Evolutionary conservation across 1,139 yeast genomes (phyloP), one percentile per base, ranked within the genome.

Genomic region (Blastobotrys persicus): DNA sequence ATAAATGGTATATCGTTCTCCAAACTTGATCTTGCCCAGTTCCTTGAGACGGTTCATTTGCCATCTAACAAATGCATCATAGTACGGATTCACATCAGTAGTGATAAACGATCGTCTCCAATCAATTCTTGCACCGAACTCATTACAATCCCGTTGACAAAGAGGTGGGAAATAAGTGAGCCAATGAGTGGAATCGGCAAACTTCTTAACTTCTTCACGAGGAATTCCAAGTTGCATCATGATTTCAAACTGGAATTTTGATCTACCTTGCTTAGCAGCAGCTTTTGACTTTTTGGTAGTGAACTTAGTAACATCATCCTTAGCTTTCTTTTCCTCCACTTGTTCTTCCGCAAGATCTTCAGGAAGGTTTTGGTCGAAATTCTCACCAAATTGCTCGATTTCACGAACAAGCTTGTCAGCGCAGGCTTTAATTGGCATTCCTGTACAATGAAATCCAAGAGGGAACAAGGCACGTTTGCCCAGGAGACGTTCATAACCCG

Each of bases 101-200:
- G 99, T 92, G 61, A 92, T 84, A 74, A 86, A 81, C 39, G 96
- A 85, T 71, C 99, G 84, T 76, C 99, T 84, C 99, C 99, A 92
- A 72, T 92, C 99, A 56, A 92, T 89, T 71, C 97, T 83, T 50
- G 95, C 88, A 65, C 99, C 98, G 59, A 94, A 79, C 35, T 75
- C 71, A 54, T 80, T 77, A 63, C 95, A 94, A 70, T 94, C 95
- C 46, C 74, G 74, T 71, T 87, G 81, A 66, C 91, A 88, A 61
- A 87, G 75, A 47, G 95, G 94, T 53, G 98, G 98, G 85, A 92
- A 92, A 69, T 79, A 88, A 51, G 79, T 74, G 56, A 92, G 78
- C 98, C 98, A 92, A 72, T 89, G 77, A 58, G 76, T 75, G 14
- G 96, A 83, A 65, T 94, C 95, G 49, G 98, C 95, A 65, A 92